Conservation (phyloP, 1,284 basidiomycete genomes). For the Gymnopus androsaceus region DNA sequence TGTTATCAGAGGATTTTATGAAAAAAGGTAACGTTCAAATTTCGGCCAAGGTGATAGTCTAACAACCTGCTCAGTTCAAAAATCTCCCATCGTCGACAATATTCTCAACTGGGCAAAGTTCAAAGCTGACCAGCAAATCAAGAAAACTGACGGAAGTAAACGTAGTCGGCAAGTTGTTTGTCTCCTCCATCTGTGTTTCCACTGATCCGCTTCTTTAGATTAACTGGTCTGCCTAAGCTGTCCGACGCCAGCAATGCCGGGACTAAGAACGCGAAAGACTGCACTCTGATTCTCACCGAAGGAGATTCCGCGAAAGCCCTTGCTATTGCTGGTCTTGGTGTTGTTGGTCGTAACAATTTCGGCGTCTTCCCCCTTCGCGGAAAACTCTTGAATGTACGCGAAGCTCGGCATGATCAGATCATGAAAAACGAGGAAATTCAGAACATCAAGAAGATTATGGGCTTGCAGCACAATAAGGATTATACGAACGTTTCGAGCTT, state of each 20-base stretch:
- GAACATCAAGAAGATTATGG: constrained; percentile 98
- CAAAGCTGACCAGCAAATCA: constrained; percentile 94
- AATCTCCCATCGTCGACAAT: constrained; percentile 90
- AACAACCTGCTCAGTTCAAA: constrained; percentile 61
- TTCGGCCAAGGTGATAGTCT: constrained; percentile 8
- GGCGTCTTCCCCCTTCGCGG: constrained; percentile 98
- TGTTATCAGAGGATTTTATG: constrained; percentile 88
- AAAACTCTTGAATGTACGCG: constrained; percentile 96
- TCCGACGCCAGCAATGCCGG: constrained; percentile 99
- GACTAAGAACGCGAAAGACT: constrained; percentile 76
- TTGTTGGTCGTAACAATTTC: constrained; percentile 95
- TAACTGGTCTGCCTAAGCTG: constrained; percentile 91
- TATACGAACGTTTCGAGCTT: constrained; percentile 76
- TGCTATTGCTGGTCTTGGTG: constrained; percentile 91
- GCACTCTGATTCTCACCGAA: constrained; percentile 97
- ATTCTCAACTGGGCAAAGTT: constrained; percentile 97
- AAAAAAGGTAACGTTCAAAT: constrained; percentile 89
- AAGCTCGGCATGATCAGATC: constrained; percentile 94
- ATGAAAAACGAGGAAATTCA: constrained; percentile 98
- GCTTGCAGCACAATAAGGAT: constrained; percentile 91
- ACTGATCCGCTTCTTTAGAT: constrained; percentile 40
- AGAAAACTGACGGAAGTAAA: constrained; percentile 96
- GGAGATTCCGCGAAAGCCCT: constrained; percentile 99
- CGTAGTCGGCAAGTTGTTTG: constrained; percentile 68
- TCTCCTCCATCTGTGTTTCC: not conserved